Conservation (phyloP, 305 asterid species). For the Fraxinus platypoda region DNA sequence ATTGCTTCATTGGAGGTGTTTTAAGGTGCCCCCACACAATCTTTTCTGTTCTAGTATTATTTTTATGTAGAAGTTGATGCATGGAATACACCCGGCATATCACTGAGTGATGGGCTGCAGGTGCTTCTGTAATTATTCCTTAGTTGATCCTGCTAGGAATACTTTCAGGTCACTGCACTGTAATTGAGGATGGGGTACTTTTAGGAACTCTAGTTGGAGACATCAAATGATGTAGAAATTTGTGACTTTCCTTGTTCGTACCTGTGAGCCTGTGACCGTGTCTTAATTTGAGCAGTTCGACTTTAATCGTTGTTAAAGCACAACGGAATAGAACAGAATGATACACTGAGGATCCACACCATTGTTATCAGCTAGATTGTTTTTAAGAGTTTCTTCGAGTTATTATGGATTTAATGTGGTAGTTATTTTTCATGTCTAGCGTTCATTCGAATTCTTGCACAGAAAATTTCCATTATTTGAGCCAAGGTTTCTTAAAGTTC, state of each 20-base stretch:
- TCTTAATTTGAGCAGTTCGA: background rate
- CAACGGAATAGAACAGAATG: background rate
- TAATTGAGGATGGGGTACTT: background rate
- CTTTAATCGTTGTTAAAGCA: background rate
- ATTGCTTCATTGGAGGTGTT: background rate
- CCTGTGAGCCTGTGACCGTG: background rate
- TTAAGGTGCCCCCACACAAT: background rate
- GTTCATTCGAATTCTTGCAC: background rate
- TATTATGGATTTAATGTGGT: background rate
- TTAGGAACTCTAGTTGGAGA: background rate
- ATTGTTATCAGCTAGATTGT: background rate
- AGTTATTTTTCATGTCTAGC: background rate
- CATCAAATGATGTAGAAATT: background rate
- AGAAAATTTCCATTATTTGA: background rate
- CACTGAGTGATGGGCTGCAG: background rate
- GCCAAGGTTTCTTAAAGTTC: background rate
- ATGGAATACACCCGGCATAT: background rate
- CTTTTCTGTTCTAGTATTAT: background rate
- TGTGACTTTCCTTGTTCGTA: background rate
- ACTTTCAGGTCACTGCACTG: background rate
- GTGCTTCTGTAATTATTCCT: background rate
- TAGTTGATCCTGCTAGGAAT: background rate
- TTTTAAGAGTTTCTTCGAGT: background rate
- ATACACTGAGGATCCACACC: background rate
- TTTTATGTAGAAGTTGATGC: background rate